Evolutionary conservation across 495 filamentous ascomycete genomes (phyloP).

Genomic region (Tuber borchii): DNA sequence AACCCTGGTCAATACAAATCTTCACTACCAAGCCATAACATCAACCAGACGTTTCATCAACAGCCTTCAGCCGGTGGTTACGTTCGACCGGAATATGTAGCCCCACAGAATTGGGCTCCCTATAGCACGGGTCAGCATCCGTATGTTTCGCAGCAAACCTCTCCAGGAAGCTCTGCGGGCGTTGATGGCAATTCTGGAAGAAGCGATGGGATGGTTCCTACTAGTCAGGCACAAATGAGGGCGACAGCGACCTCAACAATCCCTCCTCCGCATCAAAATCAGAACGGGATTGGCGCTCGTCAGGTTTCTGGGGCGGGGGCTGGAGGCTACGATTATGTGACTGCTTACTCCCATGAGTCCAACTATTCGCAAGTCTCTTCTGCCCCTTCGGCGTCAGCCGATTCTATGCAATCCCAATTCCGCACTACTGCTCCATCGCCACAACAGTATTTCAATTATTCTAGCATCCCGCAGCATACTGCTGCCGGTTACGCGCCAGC

Average conservation of each 20-base stretch:
- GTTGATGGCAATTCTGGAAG: not conserved
- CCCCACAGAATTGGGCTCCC: not conserved
- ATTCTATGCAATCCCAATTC: not conserved
- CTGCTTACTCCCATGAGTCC: not conserved
- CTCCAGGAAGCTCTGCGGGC: not conserved
- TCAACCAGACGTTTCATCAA: conserved; percentile 3
- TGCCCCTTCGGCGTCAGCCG: not conserved
- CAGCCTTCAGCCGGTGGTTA: not conserved
- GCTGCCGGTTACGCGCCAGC: not conserved
- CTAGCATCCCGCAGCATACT: not conserved
- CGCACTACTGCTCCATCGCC: not conserved
- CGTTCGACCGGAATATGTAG: conserved; percentile 1
- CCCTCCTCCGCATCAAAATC: not conserved
- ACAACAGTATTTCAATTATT: conserved; percentile 1
- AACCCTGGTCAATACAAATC: not conserved
- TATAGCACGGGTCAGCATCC: not conserved
- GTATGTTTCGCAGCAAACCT: not conserved
- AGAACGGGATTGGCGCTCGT: not conserved
- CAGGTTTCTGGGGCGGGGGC: not conserved
- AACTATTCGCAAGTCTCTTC: not conserved
- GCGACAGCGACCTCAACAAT: not conserved
- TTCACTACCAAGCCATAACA: conserved; percentile 4
- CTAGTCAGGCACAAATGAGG: not conserved
- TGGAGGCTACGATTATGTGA: not conserved
- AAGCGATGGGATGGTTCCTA: not conserved